A percentile compares a stretch with the other conserved stretches of the same genome.
Conservation (phyloP, 2,329 filamentous ascomycete species). For the Alternaria angustiovoidea region DNA sequence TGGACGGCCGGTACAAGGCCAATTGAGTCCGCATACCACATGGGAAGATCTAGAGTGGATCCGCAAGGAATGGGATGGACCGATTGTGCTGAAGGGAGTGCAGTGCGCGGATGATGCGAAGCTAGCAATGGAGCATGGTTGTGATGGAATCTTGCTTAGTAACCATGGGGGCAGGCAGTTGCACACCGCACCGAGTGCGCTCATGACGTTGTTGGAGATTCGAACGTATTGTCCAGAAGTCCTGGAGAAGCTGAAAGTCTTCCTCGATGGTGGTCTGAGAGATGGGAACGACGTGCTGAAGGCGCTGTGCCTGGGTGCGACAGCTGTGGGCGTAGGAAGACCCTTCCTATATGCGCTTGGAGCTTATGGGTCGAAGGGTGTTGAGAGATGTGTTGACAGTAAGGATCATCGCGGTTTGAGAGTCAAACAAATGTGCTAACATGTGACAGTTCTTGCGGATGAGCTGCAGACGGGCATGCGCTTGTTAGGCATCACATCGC, state of each 20-base stretch:
- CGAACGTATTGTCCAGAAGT: constrained; percentile 49
- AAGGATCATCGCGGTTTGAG: constrained; percentile 18
- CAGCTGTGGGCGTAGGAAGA: constrained; percentile 49
- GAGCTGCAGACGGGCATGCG: constrained; percentile 73
- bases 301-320: constrained; percentile 51
- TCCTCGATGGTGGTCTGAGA: constrained; percentile 49
- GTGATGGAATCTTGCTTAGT: constrained; percentile 59
- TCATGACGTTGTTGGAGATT: constrained; percentile 51
- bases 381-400: constrained; percentile 50
- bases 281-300: constrained; percentile 52
- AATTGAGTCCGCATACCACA: constrained; percentile 58
- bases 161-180: constrained; percentile 65
- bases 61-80: constrained; percentile 49
- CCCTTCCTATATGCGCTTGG: constrained; percentile 51
- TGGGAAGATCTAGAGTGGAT: constrained; percentile 58
- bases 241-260: constrained; percentile 48
- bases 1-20: constrained; percentile 48
- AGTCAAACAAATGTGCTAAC: constrained; percentile 13
- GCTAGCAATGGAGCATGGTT: constrained; percentile 54
- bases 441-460: constrained; percentile 55
- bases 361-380: constrained; percentile 48
- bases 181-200: constrained; percentile 52
- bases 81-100: constrained; percentile 58
- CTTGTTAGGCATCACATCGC: constrained; percentile 68
- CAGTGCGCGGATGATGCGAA: constrained; percentile 57